phyloP scores from a whole-genome alignment of 495 filamentous ascomycete species.

The Podospora fimiseda region DNA sequence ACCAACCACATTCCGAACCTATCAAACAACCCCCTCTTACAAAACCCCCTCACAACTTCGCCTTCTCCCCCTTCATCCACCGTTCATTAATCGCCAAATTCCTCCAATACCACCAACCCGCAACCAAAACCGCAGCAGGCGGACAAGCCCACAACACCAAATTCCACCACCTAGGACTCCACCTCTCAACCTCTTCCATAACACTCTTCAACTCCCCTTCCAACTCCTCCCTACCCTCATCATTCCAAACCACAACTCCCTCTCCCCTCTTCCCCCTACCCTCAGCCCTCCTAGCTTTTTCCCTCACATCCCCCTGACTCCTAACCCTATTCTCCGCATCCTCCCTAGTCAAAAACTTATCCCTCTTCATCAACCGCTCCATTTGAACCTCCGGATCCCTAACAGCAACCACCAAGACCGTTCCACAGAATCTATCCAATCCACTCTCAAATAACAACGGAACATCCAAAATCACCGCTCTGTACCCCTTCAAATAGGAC shows the following conservation, averaged over 20 bases:
- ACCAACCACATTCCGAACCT: neutral
- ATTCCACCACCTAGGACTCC: constrained; percentile 74
- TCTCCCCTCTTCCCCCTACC: constrained; percentile 46
- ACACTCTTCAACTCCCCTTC: constrained; percentile 55
- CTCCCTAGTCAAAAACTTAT: constrained; percentile 62
- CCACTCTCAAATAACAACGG: constrained; percentile 83
- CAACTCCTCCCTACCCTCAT: constrained; percentile 62
- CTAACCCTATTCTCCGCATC: constrained; percentile 77
- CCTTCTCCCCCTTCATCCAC: constrained; percentile 59
- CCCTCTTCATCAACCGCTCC: constrained; percentile 61
- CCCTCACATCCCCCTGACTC: constrained; percentile 76
- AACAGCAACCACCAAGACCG: constrained; percentile 80
- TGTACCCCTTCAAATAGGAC: constrained; percentile 62
- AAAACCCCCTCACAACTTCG: constrained; percentile 48
- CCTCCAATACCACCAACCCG: constrained; percentile 57
- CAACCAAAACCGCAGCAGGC: constrained; percentile 60
- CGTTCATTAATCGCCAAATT: constrained; percentile 59
- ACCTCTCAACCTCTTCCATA: constrained; percentile 52
- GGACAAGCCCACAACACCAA: constrained; percentile 66
- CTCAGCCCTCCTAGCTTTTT: constrained; percentile 70
- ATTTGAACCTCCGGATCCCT: constrained; percentile 71
- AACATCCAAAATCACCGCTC: constrained; percentile 90
- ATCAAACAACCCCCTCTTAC: neutral
- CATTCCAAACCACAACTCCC: constrained; percentile 85
- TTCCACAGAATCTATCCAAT: constrained; percentile 72